Conservation (phyloP, 106 monocot genomes). For the Chionographis japonica region DNA sequence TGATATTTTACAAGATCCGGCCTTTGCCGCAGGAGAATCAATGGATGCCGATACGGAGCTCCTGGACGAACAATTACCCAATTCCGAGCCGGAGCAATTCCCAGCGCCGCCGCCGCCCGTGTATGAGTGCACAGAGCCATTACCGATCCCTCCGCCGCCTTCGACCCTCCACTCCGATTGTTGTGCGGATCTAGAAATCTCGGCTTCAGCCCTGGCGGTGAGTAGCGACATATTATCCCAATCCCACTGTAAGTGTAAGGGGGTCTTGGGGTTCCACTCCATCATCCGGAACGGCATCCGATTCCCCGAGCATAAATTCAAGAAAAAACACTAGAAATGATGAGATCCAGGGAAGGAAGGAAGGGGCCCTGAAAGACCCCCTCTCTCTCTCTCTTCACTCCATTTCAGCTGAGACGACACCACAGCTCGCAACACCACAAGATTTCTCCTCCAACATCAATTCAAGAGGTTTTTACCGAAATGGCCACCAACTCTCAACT, state of each 20-base stretch:
- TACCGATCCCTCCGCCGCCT: slow-evolving; percentile 9
- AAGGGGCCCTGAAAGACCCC: too few relatives aligned
- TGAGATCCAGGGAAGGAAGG: too few relatives aligned
- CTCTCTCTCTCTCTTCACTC: too few relatives aligned
- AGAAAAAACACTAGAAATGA: too few relatives aligned
- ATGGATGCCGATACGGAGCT: slow-evolving; percentile 43
- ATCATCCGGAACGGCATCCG: neutral
- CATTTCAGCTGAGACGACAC: too few relatives aligned
- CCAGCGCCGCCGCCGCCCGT: slow-evolving; percentile 8
- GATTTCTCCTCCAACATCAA: too few relatives aligned
- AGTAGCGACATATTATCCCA: slow-evolving; percentile 35
- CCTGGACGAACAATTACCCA: slow-evolving; percentile 46
- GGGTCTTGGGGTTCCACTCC: slow-evolving; percentile 43
- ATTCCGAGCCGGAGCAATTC: slow-evolving; percentile 41
- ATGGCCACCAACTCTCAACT: too few relatives aligned
- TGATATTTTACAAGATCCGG: slow-evolving; percentile 2
- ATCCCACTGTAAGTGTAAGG: slow-evolving; percentile 29
- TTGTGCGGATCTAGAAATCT: slow-evolving; percentile 3
- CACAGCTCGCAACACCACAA: too few relatives aligned
- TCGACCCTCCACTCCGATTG: slow-evolving; percentile 21
- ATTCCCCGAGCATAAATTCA: too few relatives aligned
- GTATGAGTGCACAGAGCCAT: slow-evolving; percentile 28
- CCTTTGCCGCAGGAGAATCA: slow-evolving; percentile 36
- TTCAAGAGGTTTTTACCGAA: too few relatives aligned
- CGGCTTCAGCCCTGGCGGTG: slow-evolving; percentile 10